phyloP scores from a whole-genome alignment of 2,329 filamentous ascomycete genomes.

The Zasmidium cellare region DNA sequence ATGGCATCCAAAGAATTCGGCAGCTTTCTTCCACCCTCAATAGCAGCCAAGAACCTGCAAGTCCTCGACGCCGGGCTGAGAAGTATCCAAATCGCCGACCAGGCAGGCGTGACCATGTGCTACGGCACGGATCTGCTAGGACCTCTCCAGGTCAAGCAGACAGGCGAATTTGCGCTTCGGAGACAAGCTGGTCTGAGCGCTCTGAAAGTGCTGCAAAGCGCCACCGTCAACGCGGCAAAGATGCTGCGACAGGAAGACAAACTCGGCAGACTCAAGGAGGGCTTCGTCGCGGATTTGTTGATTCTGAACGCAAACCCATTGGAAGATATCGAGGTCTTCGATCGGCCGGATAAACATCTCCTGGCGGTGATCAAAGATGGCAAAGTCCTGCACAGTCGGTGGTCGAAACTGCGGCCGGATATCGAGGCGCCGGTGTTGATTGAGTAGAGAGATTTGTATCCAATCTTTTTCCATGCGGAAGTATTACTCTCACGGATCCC shows the following conservation, averaged over 20 bases:
- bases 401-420: constrained; percentile 30
- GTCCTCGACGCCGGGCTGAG: constrained; percentile 51
- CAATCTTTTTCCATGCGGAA: neutral
- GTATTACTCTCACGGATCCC: constrained; percentile 10
- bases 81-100: constrained; percentile 50
- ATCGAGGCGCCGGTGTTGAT: constrained; percentile 14
- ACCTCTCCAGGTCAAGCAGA: constrained; percentile 51
- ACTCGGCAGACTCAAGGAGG: constrained; percentile 53
- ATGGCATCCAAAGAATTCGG: constrained; percentile 49
- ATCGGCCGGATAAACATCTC: constrained; percentile 49
- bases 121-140: constrained; percentile 58
- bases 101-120: constrained; percentile 57
- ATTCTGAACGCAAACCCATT: constrained; percentile 56
- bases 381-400: constrained; percentile 42
- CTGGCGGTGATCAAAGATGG: constrained; percentile 59
- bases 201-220: constrained; percentile 50
- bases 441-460: constrained; percentile 14
- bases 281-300: constrained; percentile 56
- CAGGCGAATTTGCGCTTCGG: constrained; percentile 51
- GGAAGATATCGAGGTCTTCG: constrained; percentile 55
- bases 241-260: constrained; percentile 49
- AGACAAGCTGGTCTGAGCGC: constrained; percentile 44
- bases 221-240: constrained; percentile 55
- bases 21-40: constrained; percentile 47
- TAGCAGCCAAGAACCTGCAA: constrained; percentile 52